A percentile compares a stretch with the other conserved stretches of the same genome.
Conservation (phyloP, 139 green algal species). For the Chlamydomonas applanata region DNA sequence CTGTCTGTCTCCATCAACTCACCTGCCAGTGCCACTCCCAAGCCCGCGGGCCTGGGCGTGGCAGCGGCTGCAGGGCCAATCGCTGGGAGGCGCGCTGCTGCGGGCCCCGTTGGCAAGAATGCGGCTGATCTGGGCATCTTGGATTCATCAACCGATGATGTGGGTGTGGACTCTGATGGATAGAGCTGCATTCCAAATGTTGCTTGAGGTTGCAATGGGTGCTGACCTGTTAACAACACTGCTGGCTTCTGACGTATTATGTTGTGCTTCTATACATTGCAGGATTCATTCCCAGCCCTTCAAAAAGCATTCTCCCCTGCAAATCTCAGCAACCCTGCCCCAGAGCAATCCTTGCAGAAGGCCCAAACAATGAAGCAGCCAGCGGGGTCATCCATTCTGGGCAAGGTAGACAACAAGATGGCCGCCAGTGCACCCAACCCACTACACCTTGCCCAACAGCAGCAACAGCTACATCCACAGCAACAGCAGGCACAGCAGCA, state of each 20-base stretch:
- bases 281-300: neutral
- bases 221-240: neutral
- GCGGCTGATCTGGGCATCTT: slow-evolving; percentile 6
- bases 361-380: neutral
- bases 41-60: too few relatives aligned
- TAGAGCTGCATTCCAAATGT: too few relatives aligned
- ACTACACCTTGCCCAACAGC: too few relatives aligned
- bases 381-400: neutral
- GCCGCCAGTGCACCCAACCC: too few relatives aligned
- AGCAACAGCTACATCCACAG: neutral
- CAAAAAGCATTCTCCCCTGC: neutral
- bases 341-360: neutral
- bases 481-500: slow-evolving; percentile 5
- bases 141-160: slow-evolving; percentile 17
- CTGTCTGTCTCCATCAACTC: neutral
- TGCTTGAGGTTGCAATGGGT: neutral
- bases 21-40: too few relatives aligned
- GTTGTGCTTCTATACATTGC: too few relatives aligned
- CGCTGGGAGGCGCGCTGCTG: neutral
- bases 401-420: too few relatives aligned
- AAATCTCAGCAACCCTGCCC: neutral
- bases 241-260: too few relatives aligned
- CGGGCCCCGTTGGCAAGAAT: neutral
- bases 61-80: neutral
- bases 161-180: too few relatives aligned